Conservation (phyloP, 768 basidiomycete species). For the Auricularia cornea region DNA sequence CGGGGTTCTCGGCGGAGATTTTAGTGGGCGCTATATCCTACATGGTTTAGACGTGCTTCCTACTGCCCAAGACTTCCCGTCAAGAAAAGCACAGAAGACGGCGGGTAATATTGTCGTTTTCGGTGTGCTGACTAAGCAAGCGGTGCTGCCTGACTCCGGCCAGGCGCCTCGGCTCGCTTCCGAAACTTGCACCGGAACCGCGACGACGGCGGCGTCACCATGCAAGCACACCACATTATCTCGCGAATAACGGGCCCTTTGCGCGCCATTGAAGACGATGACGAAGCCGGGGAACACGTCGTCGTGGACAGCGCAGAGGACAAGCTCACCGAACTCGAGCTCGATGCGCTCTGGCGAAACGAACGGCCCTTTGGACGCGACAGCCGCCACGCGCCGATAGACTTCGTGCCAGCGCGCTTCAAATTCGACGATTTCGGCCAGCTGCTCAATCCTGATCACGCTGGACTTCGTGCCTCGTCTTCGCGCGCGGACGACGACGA, state of each 20-base stretch:
- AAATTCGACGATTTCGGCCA: conserved; percentile 1
- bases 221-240: background rate
- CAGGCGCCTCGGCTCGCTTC: too few species aligned
- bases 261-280: background rate
- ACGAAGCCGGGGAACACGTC: background rate
- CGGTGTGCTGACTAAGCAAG: too few species aligned
- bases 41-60: too few species aligned
- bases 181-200: too few species aligned
- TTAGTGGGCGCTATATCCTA: too few species aligned
- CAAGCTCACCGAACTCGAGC: background rate
- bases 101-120: too few species aligned
- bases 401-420: background rate
- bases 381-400: background rate
- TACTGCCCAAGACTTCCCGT: too few species aligned
- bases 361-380: background rate
- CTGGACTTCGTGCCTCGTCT: background rate
- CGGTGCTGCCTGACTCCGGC: too few species aligned
- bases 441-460: background rate
- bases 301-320: background rate
- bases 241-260: background rate
- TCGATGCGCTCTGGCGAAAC: background rate
- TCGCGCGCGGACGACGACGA: background rate
- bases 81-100: too few species aligned
- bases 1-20: too few species aligned
- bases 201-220: too few species aligned